Conservation (phyloP, 495 filamentous ascomycete genomes). For the Xylaria bambusicola region DNA sequence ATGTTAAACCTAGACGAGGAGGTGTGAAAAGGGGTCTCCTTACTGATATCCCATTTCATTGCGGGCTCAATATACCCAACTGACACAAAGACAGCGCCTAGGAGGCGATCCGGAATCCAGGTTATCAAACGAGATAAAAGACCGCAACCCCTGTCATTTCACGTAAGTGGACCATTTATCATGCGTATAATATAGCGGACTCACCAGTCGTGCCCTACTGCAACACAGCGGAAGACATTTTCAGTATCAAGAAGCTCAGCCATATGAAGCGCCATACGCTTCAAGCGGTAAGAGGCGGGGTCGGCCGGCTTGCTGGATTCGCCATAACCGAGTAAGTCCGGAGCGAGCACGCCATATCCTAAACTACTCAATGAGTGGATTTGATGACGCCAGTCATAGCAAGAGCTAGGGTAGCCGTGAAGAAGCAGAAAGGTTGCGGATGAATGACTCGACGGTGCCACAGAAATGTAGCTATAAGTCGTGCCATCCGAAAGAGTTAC, state of each 20-base stretch:
- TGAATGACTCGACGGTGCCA: not conserved
- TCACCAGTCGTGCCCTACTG: slow-evolving; percentile 41
- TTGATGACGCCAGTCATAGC: slow-evolving; percentile 46
- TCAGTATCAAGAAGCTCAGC: slow-evolving; percentile 33
- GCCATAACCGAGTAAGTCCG: slow-evolving; percentile 50
- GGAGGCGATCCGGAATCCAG: no score
- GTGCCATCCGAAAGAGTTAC: no score
- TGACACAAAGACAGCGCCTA: slow-evolving; percentile 21
- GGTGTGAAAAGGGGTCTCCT: no score
- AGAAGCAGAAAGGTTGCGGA: slow-evolving; percentile 36
- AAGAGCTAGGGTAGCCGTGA: slow-evolving; percentile 41
- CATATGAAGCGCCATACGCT: slow-evolving; percentile 36
- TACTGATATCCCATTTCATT: no score
- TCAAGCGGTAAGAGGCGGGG: slow-evolving; percentile 33
- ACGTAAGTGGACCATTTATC: no score
- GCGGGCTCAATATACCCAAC: no score
- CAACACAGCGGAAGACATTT: slow-evolving; percentile 26
- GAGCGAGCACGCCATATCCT: slow-evolving; percentile 46
- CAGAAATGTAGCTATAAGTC: not conserved
- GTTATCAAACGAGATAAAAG: slow-evolving; percentile 13
- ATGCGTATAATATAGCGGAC: slow-evolving; percentile 20
- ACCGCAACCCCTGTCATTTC: slow-evolving; percentile 11
- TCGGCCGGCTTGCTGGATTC: slow-evolving; percentile 41
- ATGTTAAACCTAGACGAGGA: slow-evolving; percentile 8
- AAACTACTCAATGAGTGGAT: slow-evolving; percentile 29